Evolutionary conservation across 768 basidiomycete genomes (phyloP).

Genomic region (Suillus ampliporus): DNA sequence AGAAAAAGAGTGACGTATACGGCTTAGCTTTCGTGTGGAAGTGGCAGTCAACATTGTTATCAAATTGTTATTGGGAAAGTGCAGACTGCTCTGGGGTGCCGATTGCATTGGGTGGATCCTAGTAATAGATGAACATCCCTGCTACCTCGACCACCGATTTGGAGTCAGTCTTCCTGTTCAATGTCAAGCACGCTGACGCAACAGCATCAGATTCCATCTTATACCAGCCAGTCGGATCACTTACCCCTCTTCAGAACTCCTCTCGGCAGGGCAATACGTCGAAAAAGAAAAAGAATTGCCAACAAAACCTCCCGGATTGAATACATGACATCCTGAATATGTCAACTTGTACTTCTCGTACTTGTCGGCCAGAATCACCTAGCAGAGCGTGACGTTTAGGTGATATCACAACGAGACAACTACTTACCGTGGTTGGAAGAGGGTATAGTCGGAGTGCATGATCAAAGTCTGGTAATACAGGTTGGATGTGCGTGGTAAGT

Average conservation of each 20-base stretch:
- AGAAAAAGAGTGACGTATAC: no score
- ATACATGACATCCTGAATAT: constrained; percentile 97
- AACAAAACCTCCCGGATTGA: constrained; percentile 95
- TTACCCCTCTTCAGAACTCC: constrained; percentile 86
- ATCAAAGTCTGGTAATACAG: constrained; percentile 88
- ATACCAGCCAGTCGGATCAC: constrained; percentile 20
- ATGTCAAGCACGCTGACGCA: background rate
- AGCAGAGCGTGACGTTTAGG: constrained; percentile 18
- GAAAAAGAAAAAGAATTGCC: constrained; percentile 85
- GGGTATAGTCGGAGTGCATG: constrained; percentile 93
- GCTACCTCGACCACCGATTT: background rate
- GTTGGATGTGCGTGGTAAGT: constrained; percentile 81
- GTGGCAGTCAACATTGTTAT: background rate
- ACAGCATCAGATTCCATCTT: background rate
- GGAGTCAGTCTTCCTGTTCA: constrained; percentile 7
- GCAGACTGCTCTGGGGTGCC: background rate
- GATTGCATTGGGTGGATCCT: background rate
- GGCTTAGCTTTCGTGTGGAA: background rate
- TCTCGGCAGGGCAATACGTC: constrained; percentile 85
- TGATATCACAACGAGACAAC: background rate
- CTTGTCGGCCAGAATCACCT: constrained; percentile 95
- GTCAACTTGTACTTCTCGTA: constrained; percentile 96
- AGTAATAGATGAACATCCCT: background rate
- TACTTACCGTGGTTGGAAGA: constrained; percentile 84
- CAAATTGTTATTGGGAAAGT: background rate